Evolutionary conservation across 1,284 basidiomycete genomes (phyloP).

Genomic region (Ganoderma meredithae): DNA sequence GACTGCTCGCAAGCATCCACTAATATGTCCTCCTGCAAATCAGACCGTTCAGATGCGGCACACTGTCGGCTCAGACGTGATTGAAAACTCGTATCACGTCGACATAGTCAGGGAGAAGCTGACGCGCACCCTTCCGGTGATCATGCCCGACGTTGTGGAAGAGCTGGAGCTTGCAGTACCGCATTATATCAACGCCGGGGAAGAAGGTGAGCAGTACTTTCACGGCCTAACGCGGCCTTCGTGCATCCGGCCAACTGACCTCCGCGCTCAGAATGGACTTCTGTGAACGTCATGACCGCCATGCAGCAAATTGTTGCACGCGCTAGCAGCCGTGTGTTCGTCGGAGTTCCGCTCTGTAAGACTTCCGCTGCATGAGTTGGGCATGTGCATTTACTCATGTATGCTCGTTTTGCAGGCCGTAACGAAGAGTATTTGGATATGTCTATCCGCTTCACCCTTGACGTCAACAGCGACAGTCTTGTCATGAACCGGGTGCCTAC

Average conservation of each 20-base stretch:
- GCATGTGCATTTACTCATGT: background rate
- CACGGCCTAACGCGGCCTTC: background rate
- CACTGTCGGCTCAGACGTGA: constrained; percentile 34
- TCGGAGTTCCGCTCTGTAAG: constrained; percentile 40
- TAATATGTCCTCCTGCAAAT: background rate
- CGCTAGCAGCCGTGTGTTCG: constrained; percentile 39
- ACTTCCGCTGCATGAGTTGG: background rate
- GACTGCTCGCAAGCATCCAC: background rate
- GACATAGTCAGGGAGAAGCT: constrained; percentile 37
- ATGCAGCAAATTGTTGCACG: constrained; percentile 37
- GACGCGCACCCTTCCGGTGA: constrained; percentile 33
- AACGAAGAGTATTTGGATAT: constrained; percentile 32
- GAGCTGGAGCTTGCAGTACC: constrained; percentile 37
- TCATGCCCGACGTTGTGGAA: constrained; percentile 39
- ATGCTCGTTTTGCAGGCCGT: constrained; percentile 28
- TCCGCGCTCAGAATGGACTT: constrained; percentile 34
- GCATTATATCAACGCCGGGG: constrained; percentile 26
- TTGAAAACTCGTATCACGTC: constrained; percentile 38
- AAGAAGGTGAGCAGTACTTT: constrained; percentile 30
- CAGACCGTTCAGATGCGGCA: constrained; percentile 30
- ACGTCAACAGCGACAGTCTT: constrained; percentile 14
- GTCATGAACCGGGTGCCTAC: constrained; percentile 37
- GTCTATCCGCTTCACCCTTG: constrained; percentile 22
- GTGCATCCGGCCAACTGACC: background rate
- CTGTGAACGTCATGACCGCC: constrained; percentile 21